Evolutionary conservation across 345 rosid species (phyloP), one percentile per base, ranked within the genome.

Genomic region (Raphanus sativus): DNA sequence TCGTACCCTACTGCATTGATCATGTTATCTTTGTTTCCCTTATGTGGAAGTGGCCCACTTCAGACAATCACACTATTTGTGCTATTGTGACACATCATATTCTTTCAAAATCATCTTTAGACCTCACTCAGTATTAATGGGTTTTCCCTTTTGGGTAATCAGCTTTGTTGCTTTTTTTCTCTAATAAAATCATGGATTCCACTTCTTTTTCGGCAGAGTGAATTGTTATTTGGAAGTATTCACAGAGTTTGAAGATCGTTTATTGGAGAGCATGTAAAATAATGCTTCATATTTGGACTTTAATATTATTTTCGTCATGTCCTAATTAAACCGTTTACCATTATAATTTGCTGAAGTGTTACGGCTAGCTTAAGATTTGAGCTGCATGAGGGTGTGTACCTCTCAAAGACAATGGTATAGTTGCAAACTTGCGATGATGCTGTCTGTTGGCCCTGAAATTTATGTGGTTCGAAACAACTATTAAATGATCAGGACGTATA

Each of bases 1-100:
- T 54, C 71, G 52, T 74, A 68, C 82, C 78, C n/a, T n/a, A n/a
- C n/a, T n/a, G 78, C 78, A 11, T 71, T 60, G 38, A 64, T 25
- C 36, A 29, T 74, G 38, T 36, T 63, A 79, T 67, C 77, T 63
- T 74, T 30, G 30, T 62, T 68, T 67, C 64, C 69, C 69, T 32
- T 78, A 67, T 79, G 38, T 13, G 4, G 67, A 69, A 80, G 55
- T 75, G 79, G 56, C 79, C 82, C 82, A 80, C 76, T 69, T 42
- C 34, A 69, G 72, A 74, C 70, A 74, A 80, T 54, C 63, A 63
- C 72, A 62, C 65, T 73, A 50, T 62, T 74, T 30, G 11, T 63
- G 62, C 62, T 54, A 30, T 5, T 69, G 70, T 67, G 74, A 61
- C 73, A 71, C 68, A 71, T 42, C 62, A 66, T 21, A 21, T 36